These are phyloP conservation scores for Aspergillus fischeri DNA, from an alignment of 2,329 filamentous ascomycete genomes.

Conservation along the genomic window DNA sequence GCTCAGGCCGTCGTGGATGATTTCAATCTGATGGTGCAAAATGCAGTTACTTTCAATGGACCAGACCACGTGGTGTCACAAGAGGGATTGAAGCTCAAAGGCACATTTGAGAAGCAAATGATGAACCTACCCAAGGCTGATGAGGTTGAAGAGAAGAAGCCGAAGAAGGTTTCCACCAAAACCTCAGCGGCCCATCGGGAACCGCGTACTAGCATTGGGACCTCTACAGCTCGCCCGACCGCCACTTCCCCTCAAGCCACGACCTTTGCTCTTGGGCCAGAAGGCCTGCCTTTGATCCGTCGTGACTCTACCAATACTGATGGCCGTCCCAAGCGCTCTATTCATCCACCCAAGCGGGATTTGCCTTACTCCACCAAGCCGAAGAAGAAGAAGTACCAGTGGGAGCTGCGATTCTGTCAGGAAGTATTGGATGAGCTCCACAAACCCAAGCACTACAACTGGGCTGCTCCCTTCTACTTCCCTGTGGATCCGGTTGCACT, in stretches of 20 bases:
- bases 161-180: slow-evolving; percentile 42
- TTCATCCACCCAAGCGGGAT: slow-evolving; percentile 89
- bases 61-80: slow-evolving; percentile 67
- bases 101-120: slow-evolving; percentile 59
- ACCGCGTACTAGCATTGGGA: slow-evolving; percentile 41
- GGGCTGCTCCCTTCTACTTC: slow-evolving; percentile 71
- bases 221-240: slow-evolving; percentile 31
- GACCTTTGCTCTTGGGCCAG: slow-evolving; percentile 71
- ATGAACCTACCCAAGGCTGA: slow-evolving; percentile 54
- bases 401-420: slow-evolving; percentile 87
- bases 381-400: slow-evolving; percentile 84
- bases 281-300: slow-evolving; percentile 76
- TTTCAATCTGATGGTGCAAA: slow-evolving; percentile 72
- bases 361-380: slow-evolving; percentile 84
- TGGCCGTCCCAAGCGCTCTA: slow-evolving; percentile 84
- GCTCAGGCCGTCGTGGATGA: slow-evolving; percentile 72
- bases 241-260: slow-evolving; percentile 40
- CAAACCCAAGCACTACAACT: slow-evolving; percentile 64
- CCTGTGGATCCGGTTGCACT: slow-evolving; percentile 92
- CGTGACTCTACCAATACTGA: slow-evolving; percentile 77
- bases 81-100: slow-evolving; percentile 59
- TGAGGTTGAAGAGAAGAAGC: slow-evolving; percentile 60
- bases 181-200: slow-evolving; percentile 47
- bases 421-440: slow-evolving; percentile 73
- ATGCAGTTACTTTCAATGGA: slow-evolving; percentile 80